Evolutionary conservation across 108 stramenopile genomes (phyloP), one percentile per base, ranked within the genome.

Genomic region (Pseudonitzschia delicatissima): DNA sequence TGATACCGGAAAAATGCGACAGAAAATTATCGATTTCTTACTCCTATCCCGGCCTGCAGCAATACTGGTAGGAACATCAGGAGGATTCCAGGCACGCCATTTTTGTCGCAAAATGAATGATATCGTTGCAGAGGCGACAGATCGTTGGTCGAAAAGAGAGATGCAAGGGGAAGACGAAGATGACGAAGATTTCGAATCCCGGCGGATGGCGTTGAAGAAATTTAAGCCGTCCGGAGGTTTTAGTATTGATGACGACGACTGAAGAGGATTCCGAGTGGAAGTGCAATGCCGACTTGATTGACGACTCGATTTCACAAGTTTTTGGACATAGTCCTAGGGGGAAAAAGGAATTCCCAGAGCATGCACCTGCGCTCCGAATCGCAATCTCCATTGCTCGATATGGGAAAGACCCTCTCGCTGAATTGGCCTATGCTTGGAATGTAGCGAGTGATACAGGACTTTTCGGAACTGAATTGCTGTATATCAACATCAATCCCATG

Each of bases 331-430:
- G 90, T 55, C 80, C 90, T 13, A 76, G 92, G 23, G 86, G 88
- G 1, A 88, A 89, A 66, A 96, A 93, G 76, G 95, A 96, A 71
- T 92, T 93, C 66, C 92, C 95, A n/a, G 92, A 96, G 45, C 69
- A 72, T 52, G 78, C 77, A 15, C 73, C 88, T 29, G 89, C 92
- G 62, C 66, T 91, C 6, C 90, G 87, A 50, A 61, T 78, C 55
- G 95, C 95, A 11, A 83, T 88, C 49, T 83, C 92, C 23, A 87
- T 89, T 70, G 94, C 92, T 27, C 80, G 96, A 26, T 83, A 85
- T 72, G 92, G 90, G 0, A 78, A 90, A 59, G 89, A 95, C 67
- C 96, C 94, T 18, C 75, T 97, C 9, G 76, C 78, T 21, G 94
- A 97, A 77, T 64, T 94, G 45, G 78, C 91, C 11, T 88, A 91